Percentiles rank a stretch among this genome's conserved stretches.
Conservation (phyloP, 2,329 filamentous ascomycete genomes). For the Torrubiella hemipterigena region DNA sequence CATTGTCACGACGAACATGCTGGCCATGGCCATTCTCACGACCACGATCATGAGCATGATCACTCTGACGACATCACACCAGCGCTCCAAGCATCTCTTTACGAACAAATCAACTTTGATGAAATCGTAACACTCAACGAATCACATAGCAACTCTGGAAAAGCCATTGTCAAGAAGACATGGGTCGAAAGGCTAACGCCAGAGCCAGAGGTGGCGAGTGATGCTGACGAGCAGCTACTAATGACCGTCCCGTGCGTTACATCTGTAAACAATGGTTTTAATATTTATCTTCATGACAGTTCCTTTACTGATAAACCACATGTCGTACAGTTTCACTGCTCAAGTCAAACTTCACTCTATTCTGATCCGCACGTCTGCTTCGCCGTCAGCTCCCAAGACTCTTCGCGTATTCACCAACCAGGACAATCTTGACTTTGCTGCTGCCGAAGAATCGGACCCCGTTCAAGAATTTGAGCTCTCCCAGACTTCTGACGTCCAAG, state of each 20-base stretch:
- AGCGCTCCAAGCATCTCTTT: slow-evolving; percentile 80
- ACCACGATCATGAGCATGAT: slow-evolving; percentile 57
- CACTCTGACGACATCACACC: slow-evolving; percentile 89
- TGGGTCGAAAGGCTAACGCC: slow-evolving; percentile 69
- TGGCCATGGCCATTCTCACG: slow-evolving; percentile 37
- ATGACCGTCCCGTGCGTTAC: slow-evolving; percentile 72
- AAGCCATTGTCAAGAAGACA: slow-evolving; percentile 73
- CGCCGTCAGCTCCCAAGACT: slow-evolving; percentile 62
- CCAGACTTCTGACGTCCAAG: slow-evolving; percentile 71
- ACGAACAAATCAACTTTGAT: slow-evolving; percentile 85
- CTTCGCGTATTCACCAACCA: slow-evolving; percentile 83
- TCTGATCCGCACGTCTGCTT: slow-evolving; percentile 67
- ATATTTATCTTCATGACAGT: too few species aligned
- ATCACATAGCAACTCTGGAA: slow-evolving; percentile 52
- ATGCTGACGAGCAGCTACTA: slow-evolving; percentile 86
- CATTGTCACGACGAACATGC: slow-evolving; percentile 41
- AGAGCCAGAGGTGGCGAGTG: slow-evolving; percentile 68
- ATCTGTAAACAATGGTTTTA: slow-evolving; percentile 2
- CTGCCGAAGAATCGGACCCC: slow-evolving; percentile 55
- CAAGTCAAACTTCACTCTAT: slow-evolving; percentile 89
- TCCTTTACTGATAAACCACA: neutral
- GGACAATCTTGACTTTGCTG: slow-evolving; percentile 73
- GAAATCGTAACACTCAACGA: slow-evolving; percentile 80
- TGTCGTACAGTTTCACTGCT: slow-evolving; percentile 64
- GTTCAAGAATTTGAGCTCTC: slow-evolving; percentile 69